Base-by-base conservation (phyloP, 352 stramenopile genomes). In the Chrysophaeum taylorii region DNA sequence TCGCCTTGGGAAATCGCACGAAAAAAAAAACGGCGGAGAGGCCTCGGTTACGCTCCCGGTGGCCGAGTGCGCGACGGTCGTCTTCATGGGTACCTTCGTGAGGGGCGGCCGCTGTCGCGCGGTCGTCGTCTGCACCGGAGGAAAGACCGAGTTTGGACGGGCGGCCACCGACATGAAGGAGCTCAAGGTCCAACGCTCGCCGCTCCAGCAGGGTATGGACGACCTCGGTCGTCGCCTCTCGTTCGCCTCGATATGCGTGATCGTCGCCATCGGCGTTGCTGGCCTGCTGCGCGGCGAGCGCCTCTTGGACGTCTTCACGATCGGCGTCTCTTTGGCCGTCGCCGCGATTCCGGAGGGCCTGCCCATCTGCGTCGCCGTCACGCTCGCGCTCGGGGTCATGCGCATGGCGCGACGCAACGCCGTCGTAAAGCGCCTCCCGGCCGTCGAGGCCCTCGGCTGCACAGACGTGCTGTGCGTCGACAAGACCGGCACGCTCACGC, bases 321-420 rank as follows among this genome's bases (percentile, higher is more conserved):
- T 98, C 64, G 92, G 91, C 21, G 90, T 97, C 2, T 96, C 89
- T 75, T 82, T 99, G 27, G 94, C 94, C 2, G 96, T 99, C 0
- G 95, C 95, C 1, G 94, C 94, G 2, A 98, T 99, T 66, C 96
- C 96, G 1, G 94, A 98, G 83, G 94, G 95, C 41, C 82, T 98
- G 12, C 94, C 93, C 12, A 96, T 96, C 31, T 96, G 96, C 67
- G 95, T 99, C 61, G 98, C 94, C 14, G 84, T 92, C 4, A 98
- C 93, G 36, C 82, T 99, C 68, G 91, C 92, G 2, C 81, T 98
- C 5, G 93, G 94, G 12, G 96, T 97, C 29, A 85, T 96, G 57
- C 87, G 94, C 66, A 99, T 99, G 94, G 92, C 93, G 37, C 89
- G 93, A 80, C 89, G 92, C 71, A 97, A 97, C 72, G 94, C 92